Evolutionary conservation across 148 eudicot species (phyloP), one percentile per base, ranked within the genome.

Genomic region (Rhododendron vialii): DNA sequence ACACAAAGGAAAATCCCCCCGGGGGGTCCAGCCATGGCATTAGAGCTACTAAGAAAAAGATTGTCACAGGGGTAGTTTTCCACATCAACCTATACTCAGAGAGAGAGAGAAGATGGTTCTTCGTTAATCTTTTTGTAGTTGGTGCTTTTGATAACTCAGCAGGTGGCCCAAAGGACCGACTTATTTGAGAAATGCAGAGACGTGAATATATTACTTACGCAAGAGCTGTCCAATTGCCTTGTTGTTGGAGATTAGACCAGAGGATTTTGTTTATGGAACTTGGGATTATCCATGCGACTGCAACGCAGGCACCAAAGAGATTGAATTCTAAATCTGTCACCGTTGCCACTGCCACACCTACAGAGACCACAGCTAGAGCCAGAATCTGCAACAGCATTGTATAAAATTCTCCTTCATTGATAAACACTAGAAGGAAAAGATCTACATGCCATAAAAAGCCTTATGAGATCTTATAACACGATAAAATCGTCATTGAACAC

Each of bases 11-110:
- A 51, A 93, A 84, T 24, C 90, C 95, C 15, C 99, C 99, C 0
- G 99, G 99, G 1, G 99, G 99, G 82, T 96, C 98, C 82, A 96
- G 76, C 95, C 94, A 94, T 26, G 98, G 98, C 96, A 92, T 93
- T 47, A 95, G 82, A 53, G 94, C 92, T 73, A 95, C 51, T 84
- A 96, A 87, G 93, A 95, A 95, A 89, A 96, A 94, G 17, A 96
- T 85, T 4, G 98, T 94, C 9, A 95, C 88, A 0, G 99, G 99
- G 33, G 99, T 96, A 26, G 98, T 96, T 90, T 90, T 94, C 99
- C 99, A 96, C 99, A 96, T 96, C 91, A 96, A 88, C 90, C 99
- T 96, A 88, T 36, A 67, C 73, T 67, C 33, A 12, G 5, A n/a
- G 1, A 67, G 33, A 67, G 67, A 61, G 74, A 67, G 74, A 67